Conservation (phyloP, 108 stramenopile genomes). For the Nitzschia palea region DNA sequence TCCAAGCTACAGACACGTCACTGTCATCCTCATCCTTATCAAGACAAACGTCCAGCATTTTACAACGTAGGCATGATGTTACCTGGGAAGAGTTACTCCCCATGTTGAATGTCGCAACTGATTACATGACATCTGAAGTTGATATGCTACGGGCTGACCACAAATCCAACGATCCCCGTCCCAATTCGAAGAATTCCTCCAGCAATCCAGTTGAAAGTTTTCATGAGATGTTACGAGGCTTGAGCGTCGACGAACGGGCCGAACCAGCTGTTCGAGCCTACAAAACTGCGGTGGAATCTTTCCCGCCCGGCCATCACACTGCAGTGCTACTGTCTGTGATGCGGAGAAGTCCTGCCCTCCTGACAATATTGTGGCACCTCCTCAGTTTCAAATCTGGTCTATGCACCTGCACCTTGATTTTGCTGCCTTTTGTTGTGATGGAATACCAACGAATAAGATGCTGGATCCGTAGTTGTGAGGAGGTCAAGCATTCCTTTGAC, state of each 20-base stretch:
- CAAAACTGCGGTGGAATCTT: slow-evolving; percentile 34
- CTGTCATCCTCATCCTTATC: too few relatives aligned
- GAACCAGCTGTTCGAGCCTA: slow-evolving; percentile 48
- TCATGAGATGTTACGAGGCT: slow-evolving; percentile 27
- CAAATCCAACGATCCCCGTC: background rate
- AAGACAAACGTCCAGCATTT: too few relatives aligned
- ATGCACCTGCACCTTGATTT: slow-evolving; percentile 5
- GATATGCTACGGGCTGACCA: slow-evolving; percentile 27
- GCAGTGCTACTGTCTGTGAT: slow-evolving; percentile 28
- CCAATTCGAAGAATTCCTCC: background rate
- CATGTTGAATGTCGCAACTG: slow-evolving; percentile 45
- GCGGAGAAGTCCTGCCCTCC: slow-evolving; percentile 38
- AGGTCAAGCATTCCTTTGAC: background rate
- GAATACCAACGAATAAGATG: slow-evolving; percentile 27
- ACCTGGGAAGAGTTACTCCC: slow-evolving; percentile 44
- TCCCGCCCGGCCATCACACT: slow-evolving; percentile 36
- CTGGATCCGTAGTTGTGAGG: slow-evolving; percentile 33
- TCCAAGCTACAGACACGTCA: too few relatives aligned
- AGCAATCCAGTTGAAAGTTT: slow-evolving; percentile 14
- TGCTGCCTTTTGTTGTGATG: slow-evolving; percentile 32
- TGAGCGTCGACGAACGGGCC: slow-evolving; percentile 47
- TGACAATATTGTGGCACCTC: slow-evolving; percentile 19
- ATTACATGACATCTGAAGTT: slow-evolving; percentile 56
- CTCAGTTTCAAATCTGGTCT: background rate
- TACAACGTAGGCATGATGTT: slow-evolving; percentile 10